Evolutionary conservation across 208 protist species (phyloP), one percentile per base, ranked within the genome.

Genomic region (Spongospora subterranea): DNA sequence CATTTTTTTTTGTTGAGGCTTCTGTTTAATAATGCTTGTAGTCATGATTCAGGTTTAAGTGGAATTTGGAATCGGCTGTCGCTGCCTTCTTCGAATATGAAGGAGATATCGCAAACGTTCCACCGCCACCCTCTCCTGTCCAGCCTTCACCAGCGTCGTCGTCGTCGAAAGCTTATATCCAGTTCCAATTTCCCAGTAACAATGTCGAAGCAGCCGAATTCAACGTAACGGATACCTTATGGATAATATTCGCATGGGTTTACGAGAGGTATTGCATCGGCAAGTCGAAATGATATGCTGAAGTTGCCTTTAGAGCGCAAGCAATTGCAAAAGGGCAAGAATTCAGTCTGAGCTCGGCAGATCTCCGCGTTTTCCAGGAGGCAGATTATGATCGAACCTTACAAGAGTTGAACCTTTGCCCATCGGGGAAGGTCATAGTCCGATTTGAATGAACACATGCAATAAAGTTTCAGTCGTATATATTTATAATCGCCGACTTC

Each of bases 11-110:
- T 60, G 6, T 24, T 29, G 24, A 29, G 50, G 6, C 24, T 6
- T 60, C 24, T 24, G 50, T 60, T 29, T 60, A 24, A 6, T 60
- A 60, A 60, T 60, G 24, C 24, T 24, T 60, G 50, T 24, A 60
- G 50, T 60, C 13, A 24, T 60, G 24, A 29, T 60, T 60, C 50
- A 60, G 50, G 24, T 60, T 60, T 60, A 82, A 82, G 13, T 82
- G 71, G 71, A n/a, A 82, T 43, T n/a, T 82, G 17, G 35, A 82
- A n/a, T 40, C n/a, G 6, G n/a, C 71, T n/a, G 40, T 82, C 17
- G 71, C 71, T 43, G 71, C 71, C 71, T 82, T 82, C 71, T 82
- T 82, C n/a, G 71, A 82, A 43, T 82, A 39, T 43, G 71, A 82
- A 35, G 71, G 71, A 35, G n/a, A 82, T n/a, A 6, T 45, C 17